Base-by-base conservation (phyloP, 176 grass and related monocot species). In the Eleusine indica region DNA sequence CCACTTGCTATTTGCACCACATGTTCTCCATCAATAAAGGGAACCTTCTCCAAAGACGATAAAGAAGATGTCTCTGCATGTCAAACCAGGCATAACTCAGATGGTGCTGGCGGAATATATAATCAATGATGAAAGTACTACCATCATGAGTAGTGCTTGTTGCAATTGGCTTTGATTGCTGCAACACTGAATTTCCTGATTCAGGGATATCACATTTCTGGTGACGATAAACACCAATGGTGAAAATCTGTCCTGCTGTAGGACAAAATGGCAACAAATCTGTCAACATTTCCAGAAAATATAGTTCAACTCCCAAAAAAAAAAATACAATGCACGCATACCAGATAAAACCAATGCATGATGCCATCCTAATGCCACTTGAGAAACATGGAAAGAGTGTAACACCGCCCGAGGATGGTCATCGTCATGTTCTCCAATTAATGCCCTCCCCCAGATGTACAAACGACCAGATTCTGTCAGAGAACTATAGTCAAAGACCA, bases 311-410 rank as follows among this genome's bases (percentile, higher is more conserved):
- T 54, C 32, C 32, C 0, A 35, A 35, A 35, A 35, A 41, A 91
- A 40, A 14, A 72, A 89, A 80, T 35, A 83, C 2, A 69, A 4
- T 11, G 49, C 64, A 88, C 9, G 19, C 49, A 37, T 93, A 98
- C 96, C 91, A 58, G 93, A 82, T 80, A 91, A 74, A 88, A 95
- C 44, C 86, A 98, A 51, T 43, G 87, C 93, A 82, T 98, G 96
- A 90, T 95, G 91, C 96, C 96, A 98, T 88, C 96, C 96, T 75
- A 98, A 80, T 77, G 96, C 89, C 83, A 93, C 89, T 83, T 98
- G 83, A 88, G 87, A 93, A 73, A 95, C 69, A 79, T 60, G 71
- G 73, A 66, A 78, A 41, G 91, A 86, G 44, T 82, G 66, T 67
- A 81, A 79, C 47, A 80, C 54, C 60, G 68, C 38, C 61, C n/a